phyloP scores from a whole-genome alignment of 2,329 filamentous ascomycete genomes.

The Botrytis paeoniae region DNA sequence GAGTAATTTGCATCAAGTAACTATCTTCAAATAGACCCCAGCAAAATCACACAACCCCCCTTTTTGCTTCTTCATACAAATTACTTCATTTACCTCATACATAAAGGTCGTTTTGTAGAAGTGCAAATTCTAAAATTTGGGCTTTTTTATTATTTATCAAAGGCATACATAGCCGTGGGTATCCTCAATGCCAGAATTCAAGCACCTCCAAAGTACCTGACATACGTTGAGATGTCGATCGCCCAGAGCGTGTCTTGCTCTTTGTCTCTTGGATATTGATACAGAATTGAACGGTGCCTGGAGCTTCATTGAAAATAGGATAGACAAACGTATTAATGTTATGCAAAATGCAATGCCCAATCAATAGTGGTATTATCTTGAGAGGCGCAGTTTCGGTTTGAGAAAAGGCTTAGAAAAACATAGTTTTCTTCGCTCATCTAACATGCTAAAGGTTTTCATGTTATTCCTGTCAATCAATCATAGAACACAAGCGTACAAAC shows the following conservation, averaged over 20 bases:
- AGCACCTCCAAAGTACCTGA: no score
- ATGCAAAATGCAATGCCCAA: neutral
- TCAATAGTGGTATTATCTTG: rapidly evolving
- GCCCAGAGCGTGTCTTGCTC: no score
- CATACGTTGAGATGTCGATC: no score
- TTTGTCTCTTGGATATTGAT: neutral
- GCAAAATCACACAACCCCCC: no score
- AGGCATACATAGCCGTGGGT: no score
- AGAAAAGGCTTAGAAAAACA: neutral
- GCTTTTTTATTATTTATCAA: neutral
- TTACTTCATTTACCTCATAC: neutral
- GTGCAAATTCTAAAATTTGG: neutral
- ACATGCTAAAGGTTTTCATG: no score
- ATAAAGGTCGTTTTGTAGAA: neutral
- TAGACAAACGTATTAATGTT: rapidly evolving
- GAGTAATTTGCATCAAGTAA: neutral
- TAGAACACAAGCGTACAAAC: no score
- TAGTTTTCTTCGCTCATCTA: no score
- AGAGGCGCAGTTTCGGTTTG: rapidly evolving
- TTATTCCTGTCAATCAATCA: neutral
- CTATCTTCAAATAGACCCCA: neutral
- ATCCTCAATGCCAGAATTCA: no score
- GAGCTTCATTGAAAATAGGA: neutral
- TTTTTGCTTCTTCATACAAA: no score
- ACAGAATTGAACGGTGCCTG: rapidly evolving